Evolutionary conservation across 192 early-diverging fungal genomes (phyloP), one percentile per base, ranked within the genome.

Genomic region (Umbelopsis ramanniana): DNA sequence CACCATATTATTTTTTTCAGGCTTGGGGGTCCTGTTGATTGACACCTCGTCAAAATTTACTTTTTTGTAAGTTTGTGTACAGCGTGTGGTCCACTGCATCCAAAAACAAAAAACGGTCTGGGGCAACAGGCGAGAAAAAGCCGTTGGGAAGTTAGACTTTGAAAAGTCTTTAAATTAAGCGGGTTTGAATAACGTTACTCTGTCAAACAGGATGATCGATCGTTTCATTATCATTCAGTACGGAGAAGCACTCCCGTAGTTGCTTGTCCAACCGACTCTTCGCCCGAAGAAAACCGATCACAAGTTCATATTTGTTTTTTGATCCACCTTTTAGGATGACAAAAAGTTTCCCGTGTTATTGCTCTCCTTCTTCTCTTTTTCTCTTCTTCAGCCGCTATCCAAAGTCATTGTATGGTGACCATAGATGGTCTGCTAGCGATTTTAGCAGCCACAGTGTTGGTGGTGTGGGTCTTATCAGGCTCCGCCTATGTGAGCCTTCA

Each of bases 211-310:
- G 38, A 40, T 40, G 38, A 40, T 40, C 11, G 40, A 12, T 50
- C 17, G 48, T 50, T 50, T 21, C n/a, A 21, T n/a, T 50, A 50
- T 17, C 48, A 50, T 50, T 21, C 1, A 6, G 1, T 50, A 21
- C n/a, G 6, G 48, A 50, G 2, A 50, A 21, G 48, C 17, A 14
- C 11, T 9, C 12, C 12, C 15, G 47, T 19, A 19, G 6, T 15
- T 50, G 17, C 48, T 17, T 50, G 15, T n/a, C 15, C 48, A 15
- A 21, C 48, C 48, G n/a, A 50, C 48, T 19, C 40, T 50, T 4
- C 19, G 17, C 26, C 57, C 29, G 57, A 63, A 26, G 57, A 63
- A 43, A 43, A 63, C 57, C 57, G 57, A 63, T 63, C 57, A 63
- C 57, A 63, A 63, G 57, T 37, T 63, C 33, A 43, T 43, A 43